Conservation (phyloP, 2,329 filamentous ascomycete genomes). For the Trichoderma sp. region DNA sequence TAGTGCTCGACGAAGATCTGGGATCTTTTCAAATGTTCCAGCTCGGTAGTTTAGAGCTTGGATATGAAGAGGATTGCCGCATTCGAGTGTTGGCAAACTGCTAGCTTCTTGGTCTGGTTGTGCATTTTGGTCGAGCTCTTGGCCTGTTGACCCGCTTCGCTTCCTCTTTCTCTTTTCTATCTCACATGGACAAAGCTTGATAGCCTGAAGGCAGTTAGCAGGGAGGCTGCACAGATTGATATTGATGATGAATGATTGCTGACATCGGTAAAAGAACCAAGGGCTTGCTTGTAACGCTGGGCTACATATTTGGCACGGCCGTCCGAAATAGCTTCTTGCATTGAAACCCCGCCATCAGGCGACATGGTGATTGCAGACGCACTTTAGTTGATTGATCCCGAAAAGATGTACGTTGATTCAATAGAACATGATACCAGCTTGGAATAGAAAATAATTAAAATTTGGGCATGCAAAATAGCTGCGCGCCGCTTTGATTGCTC, state of each 20-base stretch:
- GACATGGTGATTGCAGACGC: not conserved
- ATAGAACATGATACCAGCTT: not conserved
- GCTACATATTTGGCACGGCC: constrained; percentile 35
- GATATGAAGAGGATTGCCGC: constrained; percentile 37
- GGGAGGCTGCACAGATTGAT: not conserved
- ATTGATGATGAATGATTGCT: not conserved
- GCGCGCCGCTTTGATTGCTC: not conserved
- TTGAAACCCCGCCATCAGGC: constrained; percentile 12
- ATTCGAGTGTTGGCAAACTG: constrained; percentile 28
- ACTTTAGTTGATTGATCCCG: not conserved
- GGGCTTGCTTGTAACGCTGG: constrained; percentile 35
- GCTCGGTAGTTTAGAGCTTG: constrained; percentile 42
- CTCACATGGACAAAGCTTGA: constrained; percentile 36
- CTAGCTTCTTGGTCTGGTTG: not conserved
- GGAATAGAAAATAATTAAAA: no score
- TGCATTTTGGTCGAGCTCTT: not conserved
- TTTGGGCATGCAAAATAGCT: not conserved
- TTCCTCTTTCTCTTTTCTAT: constrained; percentile 34
- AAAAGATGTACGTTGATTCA: not conserved
- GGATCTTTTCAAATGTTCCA: constrained; percentile 39
- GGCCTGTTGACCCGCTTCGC: constrained; percentile 33
- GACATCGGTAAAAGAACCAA: constrained; percentile 39
- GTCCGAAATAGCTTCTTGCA: constrained; percentile 33
- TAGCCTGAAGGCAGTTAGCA: constrained; percentile 30
- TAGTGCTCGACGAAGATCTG: constrained; percentile 37